Evolutionary conservation across 257 asterid species (phyloP).

Genomic region (Nicotiana noctiflora): DNA sequence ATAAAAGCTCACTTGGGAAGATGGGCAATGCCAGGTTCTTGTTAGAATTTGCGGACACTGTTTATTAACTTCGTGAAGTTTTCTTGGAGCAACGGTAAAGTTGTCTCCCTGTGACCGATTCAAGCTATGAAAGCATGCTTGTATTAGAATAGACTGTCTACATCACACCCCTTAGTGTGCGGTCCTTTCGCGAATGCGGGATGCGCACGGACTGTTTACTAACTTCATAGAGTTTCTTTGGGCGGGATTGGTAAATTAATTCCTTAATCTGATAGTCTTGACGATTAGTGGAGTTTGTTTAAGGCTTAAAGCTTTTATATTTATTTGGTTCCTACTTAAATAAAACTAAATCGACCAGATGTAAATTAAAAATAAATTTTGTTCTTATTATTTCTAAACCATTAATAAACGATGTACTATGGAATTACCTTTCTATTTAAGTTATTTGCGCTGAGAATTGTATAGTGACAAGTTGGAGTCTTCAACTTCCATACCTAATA

Average conservation of each 20-base stretch:
- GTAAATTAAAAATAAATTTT: background rate
- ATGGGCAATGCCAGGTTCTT: background rate
- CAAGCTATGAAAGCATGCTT: no score
- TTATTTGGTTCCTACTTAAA: background rate
- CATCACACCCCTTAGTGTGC: no score
- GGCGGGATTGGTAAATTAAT: background rate
- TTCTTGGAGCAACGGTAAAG: no score
- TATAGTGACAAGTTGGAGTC: background rate
- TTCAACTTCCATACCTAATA: background rate
- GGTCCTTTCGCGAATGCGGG: no score
- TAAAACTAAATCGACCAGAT: background rate
- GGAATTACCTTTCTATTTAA: background rate
- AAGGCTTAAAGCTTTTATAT: background rate
- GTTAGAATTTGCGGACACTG: background rate
- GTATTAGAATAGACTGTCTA: no score
- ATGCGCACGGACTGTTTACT: background rate
- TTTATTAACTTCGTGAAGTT: background rate
- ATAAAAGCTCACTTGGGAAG: background rate
- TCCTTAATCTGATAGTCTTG: background rate
- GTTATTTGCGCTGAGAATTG: background rate
- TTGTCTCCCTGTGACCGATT: no score
- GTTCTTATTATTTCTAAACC: background rate
- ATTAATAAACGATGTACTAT: background rate
- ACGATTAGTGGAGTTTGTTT: background rate
- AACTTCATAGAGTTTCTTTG: background rate